phyloP scores from a whole-genome alignment of 805 yeast genomes.

The Sugiyamaella smithiae region DNA sequence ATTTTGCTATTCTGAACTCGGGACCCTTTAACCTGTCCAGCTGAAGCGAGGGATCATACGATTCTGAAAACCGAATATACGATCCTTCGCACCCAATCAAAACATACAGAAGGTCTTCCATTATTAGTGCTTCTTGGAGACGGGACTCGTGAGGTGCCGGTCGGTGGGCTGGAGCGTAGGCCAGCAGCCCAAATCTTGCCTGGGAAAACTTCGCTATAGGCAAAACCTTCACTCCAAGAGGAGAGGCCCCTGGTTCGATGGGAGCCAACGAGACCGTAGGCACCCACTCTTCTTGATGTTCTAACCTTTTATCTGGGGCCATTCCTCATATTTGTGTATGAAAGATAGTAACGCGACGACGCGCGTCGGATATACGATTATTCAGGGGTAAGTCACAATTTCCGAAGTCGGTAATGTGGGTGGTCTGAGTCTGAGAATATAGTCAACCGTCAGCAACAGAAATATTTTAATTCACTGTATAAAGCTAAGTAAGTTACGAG shows the following conservation, averaged over 20 bases:
- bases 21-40: slow-evolving; percentile 60
- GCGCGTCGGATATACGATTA: slow-evolving; percentile 5
- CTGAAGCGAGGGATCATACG: slow-evolving; percentile 48
- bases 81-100: slow-evolving; percentile 65
- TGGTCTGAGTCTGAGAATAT: too few species aligned
- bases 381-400: background rate
- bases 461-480: too few species aligned
- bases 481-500: background rate
- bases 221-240: slow-evolving; percentile 18
- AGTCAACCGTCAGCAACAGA: too few species aligned
- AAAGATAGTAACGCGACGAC: background rate
- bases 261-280: slow-evolving; percentile 11
- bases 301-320: background rate
- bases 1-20: slow-evolving; percentile 67
- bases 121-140: slow-evolving; percentile 61
- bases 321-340: background rate
- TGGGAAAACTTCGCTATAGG: slow-evolving; percentile 22
- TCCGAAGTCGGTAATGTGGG: background rate
- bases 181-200: slow-evolving; percentile 12
- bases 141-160: slow-evolving; percentile 12
- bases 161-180: slow-evolving; percentile 6
- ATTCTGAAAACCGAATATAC: slow-evolving; percentile 65
- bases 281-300: slow-evolving; percentile 10
- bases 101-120: slow-evolving; percentile 66
- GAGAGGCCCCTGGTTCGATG: slow-evolving; percentile 6